A percentile compares a stretch with the other conserved stretches of the same genome.
Conservation (phyloP, 2,329 filamentous ascomycete species). For the Sarocladium kiliense region DNA sequence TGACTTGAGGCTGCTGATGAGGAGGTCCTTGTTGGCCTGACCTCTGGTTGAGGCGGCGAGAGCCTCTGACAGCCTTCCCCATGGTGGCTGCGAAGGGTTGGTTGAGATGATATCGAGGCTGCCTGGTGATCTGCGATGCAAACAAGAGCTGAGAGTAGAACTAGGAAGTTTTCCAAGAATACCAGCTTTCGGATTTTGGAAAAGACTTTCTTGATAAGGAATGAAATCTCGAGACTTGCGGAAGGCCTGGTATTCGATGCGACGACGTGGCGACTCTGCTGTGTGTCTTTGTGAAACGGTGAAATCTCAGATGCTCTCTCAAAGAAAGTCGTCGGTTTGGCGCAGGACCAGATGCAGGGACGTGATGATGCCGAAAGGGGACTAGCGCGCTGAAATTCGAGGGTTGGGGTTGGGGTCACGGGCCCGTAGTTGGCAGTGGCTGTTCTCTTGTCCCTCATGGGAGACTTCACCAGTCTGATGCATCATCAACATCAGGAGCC, state of each 20-base stretch:
- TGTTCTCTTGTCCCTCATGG: too few relatives aligned
- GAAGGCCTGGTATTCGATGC: neutral
- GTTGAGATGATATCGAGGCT: neutral
- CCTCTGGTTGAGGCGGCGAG: neutral
- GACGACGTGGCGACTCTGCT: neutral
- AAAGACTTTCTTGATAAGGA: neutral
- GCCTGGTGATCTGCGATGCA: neutral
- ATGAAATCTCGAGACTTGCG: neutral
- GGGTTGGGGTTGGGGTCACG: constrained; percentile 6
- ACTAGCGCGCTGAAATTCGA: neutral
- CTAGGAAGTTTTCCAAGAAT: too few relatives aligned
- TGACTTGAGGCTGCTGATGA: constrained; percentile 5
- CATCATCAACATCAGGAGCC: too few relatives aligned
- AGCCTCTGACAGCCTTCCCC: constrained; percentile 5
- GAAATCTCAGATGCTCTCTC: constrained; percentile 2
- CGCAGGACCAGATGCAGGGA: neutral
- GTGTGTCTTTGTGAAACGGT: neutral
- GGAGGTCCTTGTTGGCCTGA: neutral
- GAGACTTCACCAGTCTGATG: too few relatives aligned
- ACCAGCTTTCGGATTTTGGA: neutral
- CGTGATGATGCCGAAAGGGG: neutral
- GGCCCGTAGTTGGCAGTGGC: too few relatives aligned
- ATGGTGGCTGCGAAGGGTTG: neutral
- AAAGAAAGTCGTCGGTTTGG: neutral
- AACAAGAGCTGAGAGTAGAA: neutral